Base-by-base conservation (phyloP, 129 eudicot species). In the Apium graveolens region DNA sequence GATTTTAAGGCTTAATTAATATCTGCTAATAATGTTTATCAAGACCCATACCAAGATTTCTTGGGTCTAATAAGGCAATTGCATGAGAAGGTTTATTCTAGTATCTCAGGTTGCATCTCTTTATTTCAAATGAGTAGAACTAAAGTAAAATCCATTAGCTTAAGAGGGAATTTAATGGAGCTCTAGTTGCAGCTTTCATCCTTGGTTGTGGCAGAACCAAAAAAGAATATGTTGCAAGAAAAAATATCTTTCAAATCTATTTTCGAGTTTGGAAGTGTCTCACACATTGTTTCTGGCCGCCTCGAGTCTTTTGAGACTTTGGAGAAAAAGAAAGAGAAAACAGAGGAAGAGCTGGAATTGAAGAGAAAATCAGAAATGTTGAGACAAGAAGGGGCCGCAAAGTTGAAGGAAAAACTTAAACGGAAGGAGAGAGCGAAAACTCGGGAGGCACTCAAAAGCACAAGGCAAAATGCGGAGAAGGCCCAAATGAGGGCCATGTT, bases 371-470 rank as follows among this genome's bases (percentile, higher is more conserved):
- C 81, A 5, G 96, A 93, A 68, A 87, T 87, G 81, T n/a, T 81
- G 81, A 79, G 81, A 79, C 85, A 80, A 70, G 79, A 80, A 81
- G 96, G 88, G 76, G 96, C 80, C 27, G 96, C 85, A 20, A 85
- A 81, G 84, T 81, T 90, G 89, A 95, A 87, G 86, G 98, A 91
- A 78, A 86, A 88, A 79, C 87, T 83, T 5, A 89, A 94, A 41
- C 57, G 81, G 70, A 95, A 91, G 89, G 99, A 86, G 81, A 86
- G 86, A 69, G 94, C 87, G 2, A 95, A 95, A 86, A 96, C 97
- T 32, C 74, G 76, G 13, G 99, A 95, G 84, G 99, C 99, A 63
- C 81, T 88, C 5, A 96, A 95, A 78, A 87, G 97, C 89, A 95
- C 92, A 75, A 92, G 78, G 80, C 84, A 91, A 45, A 81, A 57